A percentile compares a stretch with the other conserved stretches of the same genome.
Evolutionary conservation across 306 rosid genomes (phyloP).

Genomic region (Vicia sativa): DNA sequence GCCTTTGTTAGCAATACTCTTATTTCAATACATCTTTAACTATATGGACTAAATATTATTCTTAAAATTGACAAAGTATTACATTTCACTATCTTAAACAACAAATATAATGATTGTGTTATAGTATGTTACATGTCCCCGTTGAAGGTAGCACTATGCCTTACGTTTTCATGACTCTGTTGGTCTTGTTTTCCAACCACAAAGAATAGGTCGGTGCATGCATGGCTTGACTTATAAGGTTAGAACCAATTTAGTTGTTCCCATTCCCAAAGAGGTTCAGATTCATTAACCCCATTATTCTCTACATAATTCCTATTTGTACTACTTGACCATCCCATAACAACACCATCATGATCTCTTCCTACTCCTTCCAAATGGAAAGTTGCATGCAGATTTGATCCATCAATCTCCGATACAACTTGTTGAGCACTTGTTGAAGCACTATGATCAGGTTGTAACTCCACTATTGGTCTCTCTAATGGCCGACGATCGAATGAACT

Average conservation of each 20-base stretch:
- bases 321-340: constrained; percentile 35
- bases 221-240: constrained; percentile 24
- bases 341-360: background rate
- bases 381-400: constrained; percentile 8
- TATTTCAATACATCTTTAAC: too few species aligned
- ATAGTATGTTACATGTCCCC: too few species aligned
- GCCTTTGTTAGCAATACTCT: too few species aligned
- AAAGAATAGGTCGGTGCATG: background rate
- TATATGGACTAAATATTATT: too few species aligned
- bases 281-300: constrained; percentile 38
- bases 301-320: constrained; percentile 35
- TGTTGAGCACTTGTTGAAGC: background rate
- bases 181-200: background rate
- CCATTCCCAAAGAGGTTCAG: constrained; percentile 62
- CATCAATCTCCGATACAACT: constrained; percentile 16
- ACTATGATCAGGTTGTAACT: constrained; percentile 18
- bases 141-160: background rate
- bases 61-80: too few species aligned
- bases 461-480: constrained; percentile 19
- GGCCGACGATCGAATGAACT: constrained; percentile 87
- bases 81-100: too few species aligned
- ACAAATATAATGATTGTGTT: too few species aligned
- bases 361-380: constrained; percentile 32
- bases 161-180: too few species aligned
- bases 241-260: constrained; percentile 53